Percentiles rank a stretch among this genome's conserved stretches.
These are phyloP conservation scores for Ceratocystis diversiconidia DNA, from an alignment of 2,329 filamentous ascomycete genomes.

Conservation along the genomic window DNA sequence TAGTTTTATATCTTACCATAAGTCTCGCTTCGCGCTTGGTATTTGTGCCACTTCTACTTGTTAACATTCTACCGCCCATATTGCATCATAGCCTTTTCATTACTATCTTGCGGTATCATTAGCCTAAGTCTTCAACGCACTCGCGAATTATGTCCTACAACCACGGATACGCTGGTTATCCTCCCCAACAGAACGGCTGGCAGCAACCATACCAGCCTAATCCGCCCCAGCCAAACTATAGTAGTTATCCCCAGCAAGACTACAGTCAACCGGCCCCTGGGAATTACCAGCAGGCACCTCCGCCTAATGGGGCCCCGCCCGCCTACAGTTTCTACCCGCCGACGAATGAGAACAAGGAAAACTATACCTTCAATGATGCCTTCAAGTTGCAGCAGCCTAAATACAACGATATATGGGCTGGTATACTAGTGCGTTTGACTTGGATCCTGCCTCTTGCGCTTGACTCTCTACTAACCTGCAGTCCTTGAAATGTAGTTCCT, in stretches of 20 bases:
- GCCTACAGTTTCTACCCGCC: constrained; percentile 28
- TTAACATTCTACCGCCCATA: background rate
- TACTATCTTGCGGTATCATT: background rate
- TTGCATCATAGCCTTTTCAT: background rate
- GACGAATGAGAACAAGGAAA: constrained; percentile 30
- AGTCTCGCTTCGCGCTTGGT: background rate
- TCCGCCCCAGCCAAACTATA: constrained; percentile 20
- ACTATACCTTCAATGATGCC: constrained; percentile 56
- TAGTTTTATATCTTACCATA: background rate
- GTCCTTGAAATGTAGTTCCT: constrained; percentile 41
- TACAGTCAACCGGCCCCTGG: constrained; percentile 11
- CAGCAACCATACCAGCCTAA: constrained; percentile 24
- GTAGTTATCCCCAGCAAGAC: constrained; percentile 20
- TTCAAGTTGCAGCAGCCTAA: constrained; percentile 77
- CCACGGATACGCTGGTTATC: constrained; percentile 17
- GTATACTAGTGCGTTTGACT: constrained; percentile 45
- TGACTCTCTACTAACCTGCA: background rate
- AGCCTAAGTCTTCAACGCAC: background rate
- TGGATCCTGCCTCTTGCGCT: too few relatives aligned
- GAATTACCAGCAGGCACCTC: constrained; percentile 23
- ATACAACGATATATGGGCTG: constrained; percentile 84
- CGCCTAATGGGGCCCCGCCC: constrained; percentile 23
- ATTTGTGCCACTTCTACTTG: background rate
- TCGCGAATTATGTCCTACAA: constrained; percentile 12
- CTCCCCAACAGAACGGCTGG: constrained; percentile 20